Evolutionary conservation across 192 early-diverging fungal species (phyloP), one percentile per base, ranked within the genome.

Genomic region (Coemansia sp.): DNA sequence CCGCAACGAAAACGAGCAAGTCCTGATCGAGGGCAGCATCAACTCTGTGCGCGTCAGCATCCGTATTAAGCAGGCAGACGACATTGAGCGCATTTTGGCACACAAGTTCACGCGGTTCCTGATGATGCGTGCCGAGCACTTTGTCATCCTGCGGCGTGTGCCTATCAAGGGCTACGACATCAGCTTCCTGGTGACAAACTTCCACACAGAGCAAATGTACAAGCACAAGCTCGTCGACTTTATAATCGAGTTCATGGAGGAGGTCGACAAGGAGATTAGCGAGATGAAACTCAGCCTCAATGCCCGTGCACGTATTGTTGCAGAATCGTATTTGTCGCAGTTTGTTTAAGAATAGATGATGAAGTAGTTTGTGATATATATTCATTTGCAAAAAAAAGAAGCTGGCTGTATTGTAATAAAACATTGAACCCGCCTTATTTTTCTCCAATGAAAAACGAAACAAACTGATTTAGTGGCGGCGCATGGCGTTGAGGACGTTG

Each of bases 151-250:
- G 44, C 82, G 97, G 23, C 84, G 95, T 45, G 95, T 94, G 72
- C 93, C 97, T 27, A 90, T 99, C 63, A 80, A 88, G 94, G 95
- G 97, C 23, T 99, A 97, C 80, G 95, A 97, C 72, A 99, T 99
- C 73, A 91, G 89, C 51, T 99, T 99, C 85, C 74, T 99, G 67
- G 90, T 99, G 57, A 99, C 97, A 62, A 97, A 99, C 86, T 87
- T 90, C 85, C 97, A 99, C 70, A 95, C 95, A 4, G 97, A 99
- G 80, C 93, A 94, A 76, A 97, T 99, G 97, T 95, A 89, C 80
- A 97, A 97, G 87, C 95, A 99, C 87, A 99, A 99, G 82, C 84
- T 99, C 71, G 97, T 99, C 11, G 97, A 99, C 84, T 99, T 99
- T 80, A 94, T 97, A 72, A 91, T 99, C 61, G 92, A 97, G 85